Evolutionary conservation across 305 asterid species (phyloP), one percentile per base, ranked within the genome.

Genomic region (Fraxinus latifolia): DNA sequence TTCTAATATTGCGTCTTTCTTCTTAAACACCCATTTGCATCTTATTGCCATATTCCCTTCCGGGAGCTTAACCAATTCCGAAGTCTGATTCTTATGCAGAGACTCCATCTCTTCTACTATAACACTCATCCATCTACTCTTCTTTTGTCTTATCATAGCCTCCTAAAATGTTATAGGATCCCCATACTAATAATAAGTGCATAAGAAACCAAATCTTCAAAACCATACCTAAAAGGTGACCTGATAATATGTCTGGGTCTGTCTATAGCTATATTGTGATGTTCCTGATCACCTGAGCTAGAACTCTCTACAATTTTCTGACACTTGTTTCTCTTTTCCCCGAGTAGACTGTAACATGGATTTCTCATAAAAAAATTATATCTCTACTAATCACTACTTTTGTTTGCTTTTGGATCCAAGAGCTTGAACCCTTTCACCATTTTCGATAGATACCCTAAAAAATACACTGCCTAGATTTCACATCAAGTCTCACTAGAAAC

Each of bases 1-100:
- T 42, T 42, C 50, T 0, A 0, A 42, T 8, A 0, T 0, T 11
- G 50, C 0, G 11, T 11, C n/a, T 11, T 42, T 42, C n/a, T 0
- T 11, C 4, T 42, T 3, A 42, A 9, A 11, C 4, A 42, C 1
- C n/a, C n/a, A 42, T 42, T 11, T 11, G 4, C n/a, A 42, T 9
- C n/a, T 0, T 9, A 42, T 42, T 0, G 0, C 0, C 53, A 0
- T 9, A 0, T 42, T 2, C 5, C 53, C 4, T 0, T 42, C 1
- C 2, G 0, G 53, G 11, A 42, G 53, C 53, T 42, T 1, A 0
- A 42, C n/a, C 4, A 11, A 11, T 42, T 42, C 0, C n/a, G n/a
- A 42, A 2, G 53, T 42, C n/a, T 0, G 53, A 11, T 42, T 42
- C n/a, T 11, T 42, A 42, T 42, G 53, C 0, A 42, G n/a, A 42